Conservation (phyloP, 2,329 filamentous ascomycete species). For the Grosmannia serpens region DNA sequence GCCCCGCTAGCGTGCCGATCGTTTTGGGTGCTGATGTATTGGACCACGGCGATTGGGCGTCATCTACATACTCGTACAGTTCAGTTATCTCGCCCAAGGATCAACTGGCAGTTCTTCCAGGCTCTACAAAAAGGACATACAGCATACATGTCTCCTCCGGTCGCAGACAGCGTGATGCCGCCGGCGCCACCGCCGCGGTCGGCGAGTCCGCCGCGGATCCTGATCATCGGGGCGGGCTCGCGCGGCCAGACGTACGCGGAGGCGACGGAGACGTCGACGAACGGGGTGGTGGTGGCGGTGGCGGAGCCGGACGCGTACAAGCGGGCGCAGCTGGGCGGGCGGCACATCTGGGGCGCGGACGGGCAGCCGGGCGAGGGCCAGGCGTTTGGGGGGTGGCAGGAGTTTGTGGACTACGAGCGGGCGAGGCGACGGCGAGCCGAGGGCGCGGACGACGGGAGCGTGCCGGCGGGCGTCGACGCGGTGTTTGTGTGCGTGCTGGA, state of each 20-base stretch:
- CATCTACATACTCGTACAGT: background rate
- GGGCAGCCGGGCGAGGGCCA: constrained; percentile 44
- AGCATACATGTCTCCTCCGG: background rate
- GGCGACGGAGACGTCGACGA: constrained; percentile 51
- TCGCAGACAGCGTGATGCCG: constrained; percentile 4
- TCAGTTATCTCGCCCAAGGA: background rate
- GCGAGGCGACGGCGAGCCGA: background rate
- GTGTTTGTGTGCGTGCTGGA: constrained; percentile 63
- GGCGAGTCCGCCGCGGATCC: constrained; percentile 47
- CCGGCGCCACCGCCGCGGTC: constrained; percentile 33
- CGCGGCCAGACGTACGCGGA: constrained; percentile 65
- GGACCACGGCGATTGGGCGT: constrained; percentile 4
- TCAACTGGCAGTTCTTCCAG: too few relatives aligned
- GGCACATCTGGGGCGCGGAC: constrained; percentile 57
- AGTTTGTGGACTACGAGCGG: constrained; percentile 64
- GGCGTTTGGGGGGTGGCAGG: constrained; percentile 60
- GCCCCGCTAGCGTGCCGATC: background rate
- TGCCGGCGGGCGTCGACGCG: constrained; percentile 47
- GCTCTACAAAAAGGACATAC: background rate
- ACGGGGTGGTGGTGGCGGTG: constrained; percentile 62
- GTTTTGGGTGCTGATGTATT: constrained; percentile 7
- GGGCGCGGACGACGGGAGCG: constrained; percentile 19
- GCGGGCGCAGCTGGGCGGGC: constrained; percentile 55
- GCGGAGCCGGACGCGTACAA: constrained; percentile 75
- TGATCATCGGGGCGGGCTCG: constrained; percentile 75